A percentile compares a stretch with the other conserved stretches of the same genome.
Conservation (phyloP, 2,329 filamentous ascomycete genomes). For the Eurotiales sp. region DNA sequence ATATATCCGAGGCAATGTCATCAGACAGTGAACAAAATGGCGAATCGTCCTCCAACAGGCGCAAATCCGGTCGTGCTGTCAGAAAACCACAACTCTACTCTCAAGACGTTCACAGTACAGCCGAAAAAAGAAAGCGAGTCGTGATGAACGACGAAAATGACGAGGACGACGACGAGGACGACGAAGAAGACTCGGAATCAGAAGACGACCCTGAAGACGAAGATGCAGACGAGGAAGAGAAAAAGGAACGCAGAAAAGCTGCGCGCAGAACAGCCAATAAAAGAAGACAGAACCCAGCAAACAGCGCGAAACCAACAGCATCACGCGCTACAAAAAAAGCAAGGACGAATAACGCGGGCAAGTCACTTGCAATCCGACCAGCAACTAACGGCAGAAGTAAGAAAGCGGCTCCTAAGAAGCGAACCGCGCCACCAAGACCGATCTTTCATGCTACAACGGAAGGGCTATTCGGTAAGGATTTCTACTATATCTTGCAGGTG, state of each 20-base stretch:
- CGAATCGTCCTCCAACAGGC: conserved; percentile 11
- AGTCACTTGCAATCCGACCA: conserved; percentile 54
- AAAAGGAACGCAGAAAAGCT: conserved; percentile 41
- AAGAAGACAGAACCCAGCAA: conserved; percentile 36
- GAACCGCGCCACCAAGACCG: conserved; percentile 45
- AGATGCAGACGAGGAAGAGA: conserved; percentile 48
- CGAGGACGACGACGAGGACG: conserved; percentile 25
- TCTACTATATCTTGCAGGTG: neutral
- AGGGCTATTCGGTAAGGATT: conserved; percentile 54
- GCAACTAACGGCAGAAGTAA: conserved; percentile 34
- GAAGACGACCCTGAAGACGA: conserved; percentile 36
- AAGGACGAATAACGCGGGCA: conserved; percentile 48
- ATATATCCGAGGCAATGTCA: conserved; percentile 7
- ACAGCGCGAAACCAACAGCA: conserved; percentile 26
- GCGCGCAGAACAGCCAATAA: conserved; percentile 29
- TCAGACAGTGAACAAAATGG: conserved; percentile 14
- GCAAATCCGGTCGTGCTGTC: conserved; percentile 41
- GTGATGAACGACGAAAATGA: conserved; percentile 35
- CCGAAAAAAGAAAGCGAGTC: conserved; percentile 50
- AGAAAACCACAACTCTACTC: conserved; percentile 43
- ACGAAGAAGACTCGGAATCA: conserved; percentile 31
- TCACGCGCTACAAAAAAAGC: conserved; percentile 49
- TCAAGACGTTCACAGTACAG: conserved; percentile 30
- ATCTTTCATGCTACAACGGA: conserved; percentile 51
- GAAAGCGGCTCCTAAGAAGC: conserved; percentile 35